These are phyloP conservation scores for Paraphoma chrysanthemicola DNA, from an alignment of 2,329 filamentous ascomycete genomes.

Conservation along the genomic window DNA sequence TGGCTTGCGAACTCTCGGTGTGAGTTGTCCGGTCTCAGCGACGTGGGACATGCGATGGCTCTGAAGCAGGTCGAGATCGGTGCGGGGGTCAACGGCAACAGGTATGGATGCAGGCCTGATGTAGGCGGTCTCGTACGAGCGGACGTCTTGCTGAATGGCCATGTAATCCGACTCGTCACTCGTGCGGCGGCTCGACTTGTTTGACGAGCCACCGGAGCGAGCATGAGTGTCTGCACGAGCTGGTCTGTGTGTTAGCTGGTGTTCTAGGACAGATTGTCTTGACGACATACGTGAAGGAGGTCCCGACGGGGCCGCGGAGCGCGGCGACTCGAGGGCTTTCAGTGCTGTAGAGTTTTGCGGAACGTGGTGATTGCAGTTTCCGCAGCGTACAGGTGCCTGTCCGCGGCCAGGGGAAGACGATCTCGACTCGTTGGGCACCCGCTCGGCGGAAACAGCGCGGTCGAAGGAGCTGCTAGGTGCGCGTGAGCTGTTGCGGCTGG, in stretches of 20 bases:
- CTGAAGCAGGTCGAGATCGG: constrained; percentile 51
- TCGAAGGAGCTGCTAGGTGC: constrained; percentile 46
- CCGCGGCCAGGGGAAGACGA: constrained; percentile 37
- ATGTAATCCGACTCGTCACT: constrained; percentile 48
- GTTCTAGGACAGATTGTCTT: no score
- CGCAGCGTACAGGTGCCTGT: constrained; percentile 45
- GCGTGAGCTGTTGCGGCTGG: constrained; percentile 45
- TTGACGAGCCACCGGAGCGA: constrained; percentile 27
- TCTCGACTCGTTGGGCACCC: constrained; percentile 38
- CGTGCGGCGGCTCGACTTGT: constrained; percentile 38
- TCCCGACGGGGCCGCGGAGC: constrained; percentile 15
- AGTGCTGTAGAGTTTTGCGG: constrained; percentile 41
- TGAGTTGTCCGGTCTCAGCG: constrained; percentile 58
- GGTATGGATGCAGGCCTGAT: constrained; percentile 31
- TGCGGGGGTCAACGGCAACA: constrained; percentile 39
- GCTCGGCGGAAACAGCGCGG: constrained; percentile 48
- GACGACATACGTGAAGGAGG: constrained; percentile 36
- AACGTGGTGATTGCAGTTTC: constrained; percentile 36
- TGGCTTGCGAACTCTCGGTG: constrained; percentile 48
- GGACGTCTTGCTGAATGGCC: constrained; percentile 31
- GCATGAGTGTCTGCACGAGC: constrained; percentile 28
- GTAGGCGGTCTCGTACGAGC: constrained; percentile 45
- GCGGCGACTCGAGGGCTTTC: constrained; percentile 39
- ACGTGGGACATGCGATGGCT: constrained; percentile 58
- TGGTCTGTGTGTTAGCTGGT: constrained; percentile 16